phyloP scores from a whole-genome alignment of 1,139 yeast species.

The Meyerozyma carpophila region DNA sequence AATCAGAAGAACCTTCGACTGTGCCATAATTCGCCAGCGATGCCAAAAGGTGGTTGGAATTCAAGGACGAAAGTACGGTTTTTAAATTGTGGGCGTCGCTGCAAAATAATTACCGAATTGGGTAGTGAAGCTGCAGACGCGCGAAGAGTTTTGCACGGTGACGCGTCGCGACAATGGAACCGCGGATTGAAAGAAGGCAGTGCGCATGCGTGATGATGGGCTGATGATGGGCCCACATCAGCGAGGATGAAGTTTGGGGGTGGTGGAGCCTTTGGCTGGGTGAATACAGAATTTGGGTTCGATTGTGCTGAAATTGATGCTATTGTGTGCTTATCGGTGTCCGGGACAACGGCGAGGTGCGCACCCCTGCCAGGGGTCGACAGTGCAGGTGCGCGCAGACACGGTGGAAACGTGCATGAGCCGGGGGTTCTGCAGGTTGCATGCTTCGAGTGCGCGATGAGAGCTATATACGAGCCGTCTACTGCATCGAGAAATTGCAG shows the following conservation, averaged over 20 bases:
- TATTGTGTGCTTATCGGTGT: neutral
- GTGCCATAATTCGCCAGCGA: constrained; percentile 28
- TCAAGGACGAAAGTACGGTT: neutral
- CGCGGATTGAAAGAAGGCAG: neutral
- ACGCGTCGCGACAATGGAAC: neutral
- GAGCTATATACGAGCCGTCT: neutral
- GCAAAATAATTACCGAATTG: neutral
- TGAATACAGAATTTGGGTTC: too few relatives aligned
- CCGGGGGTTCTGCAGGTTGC: neutral
- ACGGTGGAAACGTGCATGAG: neutral
- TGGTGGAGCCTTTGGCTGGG: too few relatives aligned
- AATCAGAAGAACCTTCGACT: constrained; percentile 58
- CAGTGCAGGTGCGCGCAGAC: neutral
- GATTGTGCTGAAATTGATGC: too few relatives aligned
- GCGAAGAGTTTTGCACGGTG: neutral
- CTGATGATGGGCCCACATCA: too few relatives aligned
- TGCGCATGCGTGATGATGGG: too few relatives aligned
- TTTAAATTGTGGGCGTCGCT: neutral
- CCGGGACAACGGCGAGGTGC: neutral
- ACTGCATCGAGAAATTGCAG: neutral
- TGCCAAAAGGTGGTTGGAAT: neutral
- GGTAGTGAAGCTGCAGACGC: constrained; percentile 1
- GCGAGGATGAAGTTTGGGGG: too few relatives aligned
- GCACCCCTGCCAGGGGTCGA: neutral
- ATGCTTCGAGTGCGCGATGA: neutral